A percentile compares a stretch with the other conserved stretches of the same genome.
These are phyloP conservation scores for Cutaneotrichosporon cyanovorans DNA, from an alignment of 1,284 basidiomycete genomes.

Conservation along the genomic window DNA sequence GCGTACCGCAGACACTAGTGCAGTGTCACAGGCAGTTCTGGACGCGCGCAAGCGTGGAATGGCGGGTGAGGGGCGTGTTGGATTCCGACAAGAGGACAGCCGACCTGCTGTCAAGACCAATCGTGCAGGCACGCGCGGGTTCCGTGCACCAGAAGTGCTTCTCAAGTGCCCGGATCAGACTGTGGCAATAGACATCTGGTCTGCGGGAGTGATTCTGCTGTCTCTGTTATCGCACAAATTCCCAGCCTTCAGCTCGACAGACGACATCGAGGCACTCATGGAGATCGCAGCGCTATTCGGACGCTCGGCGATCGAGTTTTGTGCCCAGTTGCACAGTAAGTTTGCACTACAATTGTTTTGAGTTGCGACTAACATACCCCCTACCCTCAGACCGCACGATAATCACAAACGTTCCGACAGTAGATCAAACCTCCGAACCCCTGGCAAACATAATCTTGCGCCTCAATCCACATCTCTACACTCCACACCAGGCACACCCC, in stretches of 20 bases:
- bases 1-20: conserved; percentile 30
- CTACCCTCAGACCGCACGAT: conserved; percentile 65
- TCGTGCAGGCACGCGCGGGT: conserved; percentile 91
- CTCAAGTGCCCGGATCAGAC: conserved; percentile 92
- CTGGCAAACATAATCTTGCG: conserved; percentile 66
- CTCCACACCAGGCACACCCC: conserved; percentile 47
- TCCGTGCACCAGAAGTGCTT: conserved; percentile 92
- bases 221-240: conserved; percentile 91
- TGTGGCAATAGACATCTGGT: conserved; percentile 94
- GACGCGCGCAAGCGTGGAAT: conserved; percentile 55
- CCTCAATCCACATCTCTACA: conserved; percentile 66
- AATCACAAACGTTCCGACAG: conserved; percentile 70
- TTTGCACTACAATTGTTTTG: conserved; percentile 10
- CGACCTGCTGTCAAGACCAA: conserved; percentile 83
- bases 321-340: conserved; percentile 83
- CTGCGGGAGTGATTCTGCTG: conserved; percentile 82
- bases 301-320: conserved; percentile 70
- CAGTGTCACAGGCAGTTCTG: conserved; percentile 50
- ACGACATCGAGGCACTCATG: conserved; percentile 91
- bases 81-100: conserved; percentile 46
- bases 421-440: conserved; percentile 58
- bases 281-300: conserved; percentile 89
- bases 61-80: conserved; percentile 42
- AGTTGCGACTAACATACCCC: not conserved
- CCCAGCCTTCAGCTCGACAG: conserved; percentile 87